A percentile compares a stretch with the other conserved stretches of the same genome.
Conservation (phyloP, 352 stramenopile species). For the Peronospora farinosa region DNA sequence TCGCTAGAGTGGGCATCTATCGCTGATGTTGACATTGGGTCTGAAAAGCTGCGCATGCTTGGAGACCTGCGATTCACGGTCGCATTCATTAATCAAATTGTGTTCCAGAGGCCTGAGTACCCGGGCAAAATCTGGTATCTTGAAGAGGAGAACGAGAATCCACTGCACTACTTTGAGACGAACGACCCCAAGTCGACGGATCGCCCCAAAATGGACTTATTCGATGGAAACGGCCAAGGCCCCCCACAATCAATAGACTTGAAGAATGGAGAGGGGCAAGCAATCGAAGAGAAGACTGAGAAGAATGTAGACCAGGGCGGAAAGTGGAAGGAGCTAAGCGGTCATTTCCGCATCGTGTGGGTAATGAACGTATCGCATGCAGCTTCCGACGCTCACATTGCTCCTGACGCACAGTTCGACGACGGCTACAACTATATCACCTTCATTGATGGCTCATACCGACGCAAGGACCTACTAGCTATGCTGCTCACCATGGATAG, state of each 20-base stretch:
- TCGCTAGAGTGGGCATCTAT: constrained; percentile 80
- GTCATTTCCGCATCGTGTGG: constrained; percentile 57
- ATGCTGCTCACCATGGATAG: constrained; percentile 51
- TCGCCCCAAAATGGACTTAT: constrained; percentile 41
- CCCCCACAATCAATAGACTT: constrained; percentile 4
- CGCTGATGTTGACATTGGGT: constrained; percentile 75
- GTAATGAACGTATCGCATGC: constrained; percentile 59
- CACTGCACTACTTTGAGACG: constrained; percentile 33
- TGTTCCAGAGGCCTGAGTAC: constrained; percentile 50
- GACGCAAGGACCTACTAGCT: constrained; percentile 32
- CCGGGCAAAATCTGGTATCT: constrained; percentile 56
- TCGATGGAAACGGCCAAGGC: constrained; percentile 29
- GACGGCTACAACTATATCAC: constrained; percentile 66
- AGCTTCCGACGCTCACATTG: constrained; percentile 41
- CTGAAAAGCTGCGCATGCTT: constrained; percentile 61
- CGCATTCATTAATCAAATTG: constrained; percentile 46
- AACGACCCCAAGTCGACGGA: constrained; percentile 28
- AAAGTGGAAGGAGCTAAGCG: constrained; percentile 44
- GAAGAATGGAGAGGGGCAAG: constrained; percentile 2
- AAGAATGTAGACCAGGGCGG: constrained; percentile 6
- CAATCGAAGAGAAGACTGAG: constrained; percentile 1
- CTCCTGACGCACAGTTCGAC: constrained; percentile 40
- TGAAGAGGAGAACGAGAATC: constrained; percentile 23
- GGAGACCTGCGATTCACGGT: constrained; percentile 64
- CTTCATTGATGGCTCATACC: constrained; percentile 34